phyloP scores from a whole-genome alignment of 306 rosid genomes.

The Cucurbita argyrosperma region DNA sequence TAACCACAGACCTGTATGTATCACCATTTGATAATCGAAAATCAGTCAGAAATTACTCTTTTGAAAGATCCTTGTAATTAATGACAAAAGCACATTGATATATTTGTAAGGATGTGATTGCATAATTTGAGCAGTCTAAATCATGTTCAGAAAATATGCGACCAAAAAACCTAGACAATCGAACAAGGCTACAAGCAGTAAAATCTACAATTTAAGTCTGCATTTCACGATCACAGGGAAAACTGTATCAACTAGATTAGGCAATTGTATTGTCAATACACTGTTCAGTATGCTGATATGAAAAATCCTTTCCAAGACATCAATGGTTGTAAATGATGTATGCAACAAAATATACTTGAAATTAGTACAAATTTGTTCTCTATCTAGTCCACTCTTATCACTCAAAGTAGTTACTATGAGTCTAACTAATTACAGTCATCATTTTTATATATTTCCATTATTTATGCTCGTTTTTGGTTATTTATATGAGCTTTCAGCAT shows the following conservation, averaged over 20 bases:
- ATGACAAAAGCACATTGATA: background rate
- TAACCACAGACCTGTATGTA: constrained; percentile 68
- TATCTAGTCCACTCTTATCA: background rate
- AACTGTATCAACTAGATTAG: background rate
- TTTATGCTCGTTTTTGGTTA: background rate
- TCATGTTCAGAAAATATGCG: background rate
- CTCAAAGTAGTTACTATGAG: background rate
- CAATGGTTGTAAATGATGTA: background rate
- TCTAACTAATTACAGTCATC: background rate
- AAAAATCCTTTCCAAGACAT: background rate
- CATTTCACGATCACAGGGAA: background rate
- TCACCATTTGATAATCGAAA: background rate
- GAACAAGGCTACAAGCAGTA: background rate
- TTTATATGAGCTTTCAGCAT: background rate
- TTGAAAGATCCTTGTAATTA: background rate
- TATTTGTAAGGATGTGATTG: background rate
- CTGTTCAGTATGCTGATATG: background rate
- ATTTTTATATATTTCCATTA: background rate
- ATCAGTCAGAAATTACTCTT: background rate
- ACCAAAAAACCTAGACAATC: background rate
- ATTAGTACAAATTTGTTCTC: background rate
- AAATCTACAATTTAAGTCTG: background rate
- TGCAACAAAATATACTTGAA: background rate
- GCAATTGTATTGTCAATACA: background rate
- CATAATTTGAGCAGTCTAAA: background rate